Conservation (phyloP, 108 stramenopile species). For the Skeletonema grethae region DNA sequence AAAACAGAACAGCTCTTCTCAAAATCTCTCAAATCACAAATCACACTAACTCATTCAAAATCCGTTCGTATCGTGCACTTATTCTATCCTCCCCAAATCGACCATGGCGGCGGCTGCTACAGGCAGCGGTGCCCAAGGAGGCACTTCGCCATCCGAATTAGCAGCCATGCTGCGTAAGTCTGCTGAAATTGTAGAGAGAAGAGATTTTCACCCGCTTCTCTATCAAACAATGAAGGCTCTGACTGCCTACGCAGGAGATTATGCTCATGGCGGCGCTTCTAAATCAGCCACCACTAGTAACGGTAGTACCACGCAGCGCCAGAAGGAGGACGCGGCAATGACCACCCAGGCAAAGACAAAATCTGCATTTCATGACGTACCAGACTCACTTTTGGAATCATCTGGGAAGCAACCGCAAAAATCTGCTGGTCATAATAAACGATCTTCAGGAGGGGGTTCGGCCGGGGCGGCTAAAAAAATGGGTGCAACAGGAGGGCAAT, state of each 20-base stretch:
- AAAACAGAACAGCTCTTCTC: no score
- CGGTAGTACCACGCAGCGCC: not conserved
- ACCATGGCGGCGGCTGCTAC: constrained; percentile 13
- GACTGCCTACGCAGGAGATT: constrained; percentile 46
- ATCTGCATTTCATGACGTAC: constrained; percentile 40
- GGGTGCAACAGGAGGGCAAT: constrained; percentile 22
- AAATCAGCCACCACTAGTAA: constrained; percentile 1
- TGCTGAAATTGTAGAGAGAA: constrained; percentile 62
- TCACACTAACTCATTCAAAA: no score
- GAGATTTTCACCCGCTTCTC: constrained; percentile 62
- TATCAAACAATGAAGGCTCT: constrained; percentile 56
- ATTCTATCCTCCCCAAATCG: not conserved
- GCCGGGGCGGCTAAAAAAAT: constrained; percentile 25
- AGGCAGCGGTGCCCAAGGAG: not conserved
- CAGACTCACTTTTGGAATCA: constrained; percentile 31
- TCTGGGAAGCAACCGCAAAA: not conserved
- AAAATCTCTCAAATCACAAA: no score
- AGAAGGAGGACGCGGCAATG: not conserved
- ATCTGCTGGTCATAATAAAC: not conserved
- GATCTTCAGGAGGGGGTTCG: constrained; percentile 4
- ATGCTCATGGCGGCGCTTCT: constrained; percentile 27
- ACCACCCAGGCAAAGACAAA: constrained; percentile 5
- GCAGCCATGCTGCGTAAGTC: constrained; percentile 71
- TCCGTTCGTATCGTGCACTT: no score
- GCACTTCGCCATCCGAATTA: constrained; percentile 28